phyloP scores from a whole-genome alignment of 2,329 filamentous ascomycete genomes.

The Neofusicoccum kwambonambiense region DNA sequence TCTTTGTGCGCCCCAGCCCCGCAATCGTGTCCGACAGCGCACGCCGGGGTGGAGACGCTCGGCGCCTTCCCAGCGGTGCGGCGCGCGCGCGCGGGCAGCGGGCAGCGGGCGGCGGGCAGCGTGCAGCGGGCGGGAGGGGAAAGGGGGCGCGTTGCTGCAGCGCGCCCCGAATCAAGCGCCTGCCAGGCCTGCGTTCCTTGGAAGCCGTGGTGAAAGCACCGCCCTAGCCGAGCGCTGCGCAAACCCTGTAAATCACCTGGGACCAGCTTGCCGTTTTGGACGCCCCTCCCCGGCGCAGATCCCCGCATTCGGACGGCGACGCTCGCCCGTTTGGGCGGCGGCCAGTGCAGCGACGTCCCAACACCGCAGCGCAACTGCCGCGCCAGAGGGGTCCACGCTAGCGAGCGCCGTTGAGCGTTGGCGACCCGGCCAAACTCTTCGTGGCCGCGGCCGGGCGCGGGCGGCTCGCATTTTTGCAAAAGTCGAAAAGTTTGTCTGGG shows the following conservation, averaged over 20 bases:
- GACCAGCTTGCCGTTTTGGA: not conserved
- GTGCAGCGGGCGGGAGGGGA: not conserved
- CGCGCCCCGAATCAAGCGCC: not conserved
- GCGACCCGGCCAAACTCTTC: not conserved
- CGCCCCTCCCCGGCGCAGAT: not conserved
- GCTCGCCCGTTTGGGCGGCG: not conserved
- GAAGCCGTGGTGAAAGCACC: not conserved
- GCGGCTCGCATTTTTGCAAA: too few relatives aligned
- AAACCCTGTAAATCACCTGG: not conserved
- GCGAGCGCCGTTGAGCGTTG: not conserved
- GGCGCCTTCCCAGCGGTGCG: not conserved
- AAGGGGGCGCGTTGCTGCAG: not conserved
- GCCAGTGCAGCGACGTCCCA: not conserved
- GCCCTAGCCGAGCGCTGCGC: not conserved
- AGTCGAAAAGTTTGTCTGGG: not conserved
- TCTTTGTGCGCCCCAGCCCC: constrained; percentile 9
- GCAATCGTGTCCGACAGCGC: not conserved
- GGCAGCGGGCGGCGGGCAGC: not conserved
- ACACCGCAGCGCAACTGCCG: not conserved
- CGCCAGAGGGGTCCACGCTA: not conserved
- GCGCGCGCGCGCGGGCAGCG: not conserved
- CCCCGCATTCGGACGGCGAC: constrained; percentile 1
- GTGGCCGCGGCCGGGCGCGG: not conserved
- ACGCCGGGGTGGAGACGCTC: not conserved
- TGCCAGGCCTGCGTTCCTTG: not conserved